Conservation (phyloP, 2,329 filamentous ascomycete genomes). For the Fusarium heterosporum region DNA sequence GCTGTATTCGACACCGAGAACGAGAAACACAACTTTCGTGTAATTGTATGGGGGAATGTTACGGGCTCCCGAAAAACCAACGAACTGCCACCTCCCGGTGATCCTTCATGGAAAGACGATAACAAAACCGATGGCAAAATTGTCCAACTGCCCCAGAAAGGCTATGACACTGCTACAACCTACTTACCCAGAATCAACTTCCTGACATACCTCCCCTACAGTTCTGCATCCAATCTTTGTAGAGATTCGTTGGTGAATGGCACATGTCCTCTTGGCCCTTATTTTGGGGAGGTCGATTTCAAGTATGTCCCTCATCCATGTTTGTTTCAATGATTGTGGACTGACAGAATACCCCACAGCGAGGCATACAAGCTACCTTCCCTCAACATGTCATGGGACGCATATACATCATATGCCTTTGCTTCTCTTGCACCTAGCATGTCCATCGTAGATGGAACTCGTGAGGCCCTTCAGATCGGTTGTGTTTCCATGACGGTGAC, state of each 20-base stretch:
- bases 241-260: constrained; percentile 66
- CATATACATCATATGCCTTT: constrained; percentile 87
- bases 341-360: constrained; percentile 41
- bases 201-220: constrained; percentile 79
- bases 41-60: constrained; percentile 93
- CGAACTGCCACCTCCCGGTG: constrained; percentile 69
- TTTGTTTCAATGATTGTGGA: neutral
- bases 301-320: constrained; percentile 49
- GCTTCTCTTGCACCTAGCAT: constrained; percentile 82
- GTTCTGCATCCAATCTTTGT: constrained; percentile 73
- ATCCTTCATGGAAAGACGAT: constrained; percentile 71
- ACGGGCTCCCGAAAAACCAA: constrained; percentile 73
- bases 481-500: constrained; percentile 88
- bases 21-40: constrained; percentile 72
- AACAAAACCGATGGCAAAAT: constrained; percentile 81
- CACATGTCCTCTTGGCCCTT: constrained; percentile 79
- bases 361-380: constrained; percentile 69
- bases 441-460: constrained; percentile 79
- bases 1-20: constrained; percentile 76
- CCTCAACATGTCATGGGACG: constrained; percentile 78
- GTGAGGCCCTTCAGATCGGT: constrained; percentile 71
- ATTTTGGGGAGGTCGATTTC: constrained; percentile 64
- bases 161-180: constrained; percentile 74
- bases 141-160: constrained; percentile 64
- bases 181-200: constrained; percentile 78